Base-by-base conservation (phyloP, 2,329 filamentous ascomycete species). In the Arthrobotrys megalospora region DNA sequence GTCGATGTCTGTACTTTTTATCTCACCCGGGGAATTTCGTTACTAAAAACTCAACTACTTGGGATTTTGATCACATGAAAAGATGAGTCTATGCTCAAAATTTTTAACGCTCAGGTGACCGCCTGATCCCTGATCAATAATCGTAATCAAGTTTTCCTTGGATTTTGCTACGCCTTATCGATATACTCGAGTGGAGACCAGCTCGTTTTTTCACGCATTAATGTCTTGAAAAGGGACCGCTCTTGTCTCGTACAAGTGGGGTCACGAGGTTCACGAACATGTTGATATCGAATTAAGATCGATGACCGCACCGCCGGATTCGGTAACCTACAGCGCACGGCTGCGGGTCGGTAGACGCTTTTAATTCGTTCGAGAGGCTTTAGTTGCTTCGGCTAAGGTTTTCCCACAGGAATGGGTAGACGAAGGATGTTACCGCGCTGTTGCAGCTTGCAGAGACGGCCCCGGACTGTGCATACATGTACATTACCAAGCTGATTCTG, bases 41-140 rank as follows among this genome's bases (percentile, higher is more conserved):
- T 55, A 45, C 36, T 43, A 48, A 52, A 50, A 52, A 47, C n/a
- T 66, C 21, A 41, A 45, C 28, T 47, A 32, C 21, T 28, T 16
- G 4, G 4, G n/a, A 28, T 47, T 34, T 24, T 63, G 71, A 69
- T 68, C 63, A 68, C 71, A 68, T 68, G 53, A 68, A 69, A 38
- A 36, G 52, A 34, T 41, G 28, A 32, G 34, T 70, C 45, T 53
- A 43, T 64, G 16, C 45, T n/a, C 38, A 62, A 48, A 45, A 50
- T 43, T 24, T 65, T 66, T 55, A 58, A 70, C 52, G 53, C 75
- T 72, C 75, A 78, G 75, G 75, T 78, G 75, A 78, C 75, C 53
- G 24, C 6, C 45, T 36, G 21, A 78, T 71, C 67, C 75, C 52
- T 72, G 75, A 52, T 72, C 43, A 53, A 72, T 64, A 68, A 60